A percentile compares a stretch with the other conserved stretches of the same genome.
These are phyloP conservation scores for Pyrenophora seminiperda DNA, from an alignment of 2,329 filamentous ascomycete species.

Conservation along the genomic window DNA sequence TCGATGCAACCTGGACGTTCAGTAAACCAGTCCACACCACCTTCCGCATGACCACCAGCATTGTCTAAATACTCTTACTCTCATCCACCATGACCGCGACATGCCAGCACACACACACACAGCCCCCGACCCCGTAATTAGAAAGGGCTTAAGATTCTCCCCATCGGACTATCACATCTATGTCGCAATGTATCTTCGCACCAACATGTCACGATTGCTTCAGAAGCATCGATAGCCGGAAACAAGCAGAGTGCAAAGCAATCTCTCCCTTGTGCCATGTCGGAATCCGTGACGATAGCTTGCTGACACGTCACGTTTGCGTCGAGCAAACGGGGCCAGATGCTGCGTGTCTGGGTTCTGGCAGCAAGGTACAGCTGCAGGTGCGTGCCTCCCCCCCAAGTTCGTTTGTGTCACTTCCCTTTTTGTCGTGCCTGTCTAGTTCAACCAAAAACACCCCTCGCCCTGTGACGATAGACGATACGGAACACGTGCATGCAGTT, in stretches of 20 bases:
- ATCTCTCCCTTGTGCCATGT: conserved; percentile 10
- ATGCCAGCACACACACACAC: conserved; percentile 38
- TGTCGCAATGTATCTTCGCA: conserved; percentile 28
- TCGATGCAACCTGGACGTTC: conserved; percentile 46
- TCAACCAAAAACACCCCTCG: background rate
- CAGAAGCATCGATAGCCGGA: conserved; percentile 4
- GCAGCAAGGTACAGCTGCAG: conserved; percentile 25
- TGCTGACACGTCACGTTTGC: conserved; percentile 16
- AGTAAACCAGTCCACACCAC: conserved; percentile 46
- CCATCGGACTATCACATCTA: conserved; percentile 28
- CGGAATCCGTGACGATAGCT: conserved; percentile 23
- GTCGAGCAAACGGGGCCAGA: conserved; percentile 12
- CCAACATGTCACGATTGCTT: conserved; percentile 17
- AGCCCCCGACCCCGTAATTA: conserved; percentile 30
- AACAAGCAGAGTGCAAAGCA: background rate
- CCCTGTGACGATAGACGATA: no score
- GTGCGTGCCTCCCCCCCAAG: conserved; percentile 32
- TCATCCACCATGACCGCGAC: conserved; percentile 39
- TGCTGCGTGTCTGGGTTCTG: conserved; percentile 15
- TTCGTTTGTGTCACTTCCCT: conserved; percentile 27
- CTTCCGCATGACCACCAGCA: conserved; percentile 42
- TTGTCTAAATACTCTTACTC: conserved; percentile 44
- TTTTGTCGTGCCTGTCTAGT: conserved; percentile 15
- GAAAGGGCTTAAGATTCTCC: conserved; percentile 33
- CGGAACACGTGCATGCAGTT: no score